Conservation (phyloP, 2,329 filamentous ascomycete genomes). For the Trichoderma sp. region DNA sequence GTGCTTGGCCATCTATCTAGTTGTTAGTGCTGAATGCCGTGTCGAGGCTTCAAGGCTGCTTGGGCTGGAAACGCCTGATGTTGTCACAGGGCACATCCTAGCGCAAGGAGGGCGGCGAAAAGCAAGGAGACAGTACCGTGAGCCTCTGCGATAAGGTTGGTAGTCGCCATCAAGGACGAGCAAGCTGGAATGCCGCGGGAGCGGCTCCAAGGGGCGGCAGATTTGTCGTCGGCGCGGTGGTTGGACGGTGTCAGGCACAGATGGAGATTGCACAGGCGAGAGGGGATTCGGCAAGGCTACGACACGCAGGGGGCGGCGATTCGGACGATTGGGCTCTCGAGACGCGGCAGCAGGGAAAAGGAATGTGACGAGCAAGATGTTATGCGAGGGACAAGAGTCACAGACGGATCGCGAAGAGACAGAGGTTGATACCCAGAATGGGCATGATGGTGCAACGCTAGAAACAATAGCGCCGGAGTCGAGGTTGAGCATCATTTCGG, state of each 20-base stretch:
- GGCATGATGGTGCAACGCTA: slow-evolving; percentile 18
- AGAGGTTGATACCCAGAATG: slow-evolving; percentile 12
- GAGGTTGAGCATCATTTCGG: slow-evolving; percentile 15
- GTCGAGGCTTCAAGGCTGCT: not conserved
- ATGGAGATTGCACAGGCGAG: not conserved
- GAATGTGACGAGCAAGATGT: not conserved
- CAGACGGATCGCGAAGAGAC: not conserved
- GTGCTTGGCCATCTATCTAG: slow-evolving; percentile 60
- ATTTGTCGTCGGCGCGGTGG: not conserved
- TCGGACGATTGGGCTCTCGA: not conserved
- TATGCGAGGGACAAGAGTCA: slow-evolving; percentile 4
- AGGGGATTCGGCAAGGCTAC: not conserved
- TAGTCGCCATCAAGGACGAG: slow-evolving; percentile 35
- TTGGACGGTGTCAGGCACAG: not conserved
- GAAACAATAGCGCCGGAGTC: slow-evolving; percentile 9
- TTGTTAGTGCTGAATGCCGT: slow-evolving; percentile 31
- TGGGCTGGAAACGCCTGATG: not conserved
- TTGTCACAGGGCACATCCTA: not conserved
- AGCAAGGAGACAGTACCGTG: slow-evolving; percentile 39
- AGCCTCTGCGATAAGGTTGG: slow-evolving; percentile 39
- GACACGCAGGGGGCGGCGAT: not conserved
- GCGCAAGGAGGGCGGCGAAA: not conserved
- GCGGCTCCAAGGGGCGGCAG: not conserved
- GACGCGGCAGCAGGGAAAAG: not conserved
- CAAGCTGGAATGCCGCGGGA: slow-evolving; percentile 7